These are phyloP conservation scores for Sclerotinia sclerotiorum DNA, from an alignment of 2,329 filamentous ascomycete genomes.

Conservation along the genomic window DNA sequence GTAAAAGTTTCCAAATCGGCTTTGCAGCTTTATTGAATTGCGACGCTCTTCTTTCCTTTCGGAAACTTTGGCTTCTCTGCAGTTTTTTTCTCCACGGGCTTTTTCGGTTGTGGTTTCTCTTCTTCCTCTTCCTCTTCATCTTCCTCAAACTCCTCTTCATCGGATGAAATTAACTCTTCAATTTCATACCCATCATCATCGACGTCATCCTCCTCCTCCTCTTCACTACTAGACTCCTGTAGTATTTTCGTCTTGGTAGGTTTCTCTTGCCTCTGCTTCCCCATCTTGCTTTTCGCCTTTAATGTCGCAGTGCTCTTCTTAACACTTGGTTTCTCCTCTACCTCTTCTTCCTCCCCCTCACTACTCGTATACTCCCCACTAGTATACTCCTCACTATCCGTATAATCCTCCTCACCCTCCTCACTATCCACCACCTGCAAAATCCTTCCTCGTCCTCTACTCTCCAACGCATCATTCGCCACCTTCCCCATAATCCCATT, in stretches of 20 bases:
- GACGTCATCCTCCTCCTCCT: not conserved
- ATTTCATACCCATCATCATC: slow-evolving; percentile 19
- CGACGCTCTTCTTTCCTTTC: slow-evolving; percentile 15
- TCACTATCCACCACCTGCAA: slow-evolving; percentile 19
- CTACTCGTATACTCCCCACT: slow-evolving; percentile 16
- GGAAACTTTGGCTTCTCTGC: not conserved
- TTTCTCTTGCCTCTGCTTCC: not conserved
- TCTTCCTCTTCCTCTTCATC: not conserved
- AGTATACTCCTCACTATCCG: slow-evolving; percentile 21
- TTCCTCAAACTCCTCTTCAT: slow-evolving; percentile 2
- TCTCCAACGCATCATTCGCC: slow-evolving; percentile 21
- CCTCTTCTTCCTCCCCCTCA: slow-evolving; percentile 10
- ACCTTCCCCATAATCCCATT: slow-evolving; percentile 19
- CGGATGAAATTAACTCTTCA: slow-evolving; percentile 21
- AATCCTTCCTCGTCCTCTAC: slow-evolving; percentile 15
- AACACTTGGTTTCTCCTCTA: not conserved
- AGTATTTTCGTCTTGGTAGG: not conserved
- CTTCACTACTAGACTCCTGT: slow-evolving; percentile 20
- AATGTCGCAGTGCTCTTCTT: slow-evolving; percentile 5
- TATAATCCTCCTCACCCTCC: slow-evolving; percentile 17
- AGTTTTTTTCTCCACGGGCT: not conserved
- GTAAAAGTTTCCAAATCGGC: not conserved
- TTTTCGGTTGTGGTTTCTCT: slow-evolving; percentile 11
- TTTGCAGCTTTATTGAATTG: not conserved
- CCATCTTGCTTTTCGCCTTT: not conserved